Evolutionary conservation across 2,329 filamentous ascomycete species (phyloP).

Genomic region (Metarhizium sp.): DNA sequence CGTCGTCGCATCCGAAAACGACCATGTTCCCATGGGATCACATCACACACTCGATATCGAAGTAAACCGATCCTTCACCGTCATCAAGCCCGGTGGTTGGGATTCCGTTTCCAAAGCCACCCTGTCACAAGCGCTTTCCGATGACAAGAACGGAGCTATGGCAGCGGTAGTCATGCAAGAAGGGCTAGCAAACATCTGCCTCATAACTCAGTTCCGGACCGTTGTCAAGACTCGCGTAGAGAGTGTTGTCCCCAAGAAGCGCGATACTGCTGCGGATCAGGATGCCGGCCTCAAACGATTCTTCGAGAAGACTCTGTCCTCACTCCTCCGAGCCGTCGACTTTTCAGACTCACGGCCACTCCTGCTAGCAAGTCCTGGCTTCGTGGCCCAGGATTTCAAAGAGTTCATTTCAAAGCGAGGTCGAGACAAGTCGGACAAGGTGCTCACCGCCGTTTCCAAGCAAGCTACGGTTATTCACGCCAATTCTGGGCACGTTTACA

Average conservation of each 20-base stretch:
- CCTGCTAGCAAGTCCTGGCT: slow-evolving; percentile 82
- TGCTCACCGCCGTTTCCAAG: slow-evolving; percentile 51
- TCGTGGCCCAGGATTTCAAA: slow-evolving; percentile 72
- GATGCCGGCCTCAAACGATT: slow-evolving; percentile 64
- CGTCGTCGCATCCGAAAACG: slow-evolving; percentile 42
- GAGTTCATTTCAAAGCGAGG: slow-evolving; percentile 59
- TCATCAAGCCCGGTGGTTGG: slow-evolving; percentile 80
- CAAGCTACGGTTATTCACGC: slow-evolving; percentile 70
- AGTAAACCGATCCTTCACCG: slow-evolving; percentile 74
- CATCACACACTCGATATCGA: slow-evolving; percentile 69
- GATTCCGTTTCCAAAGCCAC: slow-evolving; percentile 78
- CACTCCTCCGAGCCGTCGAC: slow-evolving; percentile 69
- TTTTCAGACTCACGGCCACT: slow-evolving; percentile 61
- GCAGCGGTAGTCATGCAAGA: slow-evolving; percentile 94
- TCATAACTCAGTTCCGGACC: slow-evolving; percentile 73
- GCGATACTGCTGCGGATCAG: slow-evolving; percentile 53
- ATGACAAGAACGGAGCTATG: slow-evolving; percentile 70
- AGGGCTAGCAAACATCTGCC: slow-evolving; percentile 70
- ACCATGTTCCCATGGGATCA: slow-evolving; percentile 41
- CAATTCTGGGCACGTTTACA: slow-evolving; percentile 77
- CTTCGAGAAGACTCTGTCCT: slow-evolving; percentile 67
- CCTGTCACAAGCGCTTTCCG: slow-evolving; percentile 68
- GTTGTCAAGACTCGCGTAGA: slow-evolving; percentile 57
- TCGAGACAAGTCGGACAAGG: slow-evolving; percentile 53
- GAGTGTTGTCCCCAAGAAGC: slow-evolving; percentile 57